phyloP scores from a whole-genome alignment of 2,329 filamentous ascomycete species.

The Aspergillus quadrilineatus region DNA sequence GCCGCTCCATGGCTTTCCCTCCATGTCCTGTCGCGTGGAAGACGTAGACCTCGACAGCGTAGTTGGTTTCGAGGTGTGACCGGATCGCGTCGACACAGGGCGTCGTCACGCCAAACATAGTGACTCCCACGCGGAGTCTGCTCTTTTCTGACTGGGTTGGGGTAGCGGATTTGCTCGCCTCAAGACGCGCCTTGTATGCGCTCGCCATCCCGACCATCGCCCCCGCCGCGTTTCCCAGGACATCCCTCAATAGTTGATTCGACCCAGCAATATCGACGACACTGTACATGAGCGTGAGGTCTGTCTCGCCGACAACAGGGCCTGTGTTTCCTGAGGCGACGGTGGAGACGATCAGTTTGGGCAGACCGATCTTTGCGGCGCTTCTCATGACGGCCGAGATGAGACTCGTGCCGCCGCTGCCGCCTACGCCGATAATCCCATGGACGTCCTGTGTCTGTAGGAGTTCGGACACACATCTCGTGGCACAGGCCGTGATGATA shows the following conservation, averaged over 20 bases:
- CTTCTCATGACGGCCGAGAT: conserved; percentile 61
- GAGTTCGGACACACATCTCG: conserved; percentile 43
- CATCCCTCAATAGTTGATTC: conserved; percentile 52
- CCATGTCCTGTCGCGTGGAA: conserved; percentile 71
- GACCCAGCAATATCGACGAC: conserved; percentile 69
- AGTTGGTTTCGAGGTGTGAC: conserved; percentile 45
- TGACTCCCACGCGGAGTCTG: conserved; percentile 54
- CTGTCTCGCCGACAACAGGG: conserved; percentile 65
- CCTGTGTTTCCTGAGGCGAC: conserved; percentile 66
- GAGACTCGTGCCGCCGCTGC: conserved; percentile 63
- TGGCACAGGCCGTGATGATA: conserved; percentile 53
- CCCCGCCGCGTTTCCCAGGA: conserved; percentile 57
- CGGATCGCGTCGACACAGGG: conserved; percentile 61
- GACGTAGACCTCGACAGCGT: conserved; percentile 58
- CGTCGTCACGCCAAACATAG: conserved; percentile 75
- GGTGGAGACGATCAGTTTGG: conserved; percentile 69
- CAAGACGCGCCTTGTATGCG: conserved; percentile 36
- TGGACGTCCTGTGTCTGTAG: conserved; percentile 46
- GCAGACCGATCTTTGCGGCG: conserved; percentile 63
- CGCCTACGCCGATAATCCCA: conserved; percentile 60
- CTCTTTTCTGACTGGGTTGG: not conserved
- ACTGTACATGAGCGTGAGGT: conserved; percentile 69
- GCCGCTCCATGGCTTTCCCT: conserved; percentile 66
- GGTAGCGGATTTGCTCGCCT: not conserved
- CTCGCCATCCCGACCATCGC: conserved; percentile 60